Base-by-base conservation (phyloP, 768 basidiomycete genomes). In the Kondoa subrosea region DNA sequence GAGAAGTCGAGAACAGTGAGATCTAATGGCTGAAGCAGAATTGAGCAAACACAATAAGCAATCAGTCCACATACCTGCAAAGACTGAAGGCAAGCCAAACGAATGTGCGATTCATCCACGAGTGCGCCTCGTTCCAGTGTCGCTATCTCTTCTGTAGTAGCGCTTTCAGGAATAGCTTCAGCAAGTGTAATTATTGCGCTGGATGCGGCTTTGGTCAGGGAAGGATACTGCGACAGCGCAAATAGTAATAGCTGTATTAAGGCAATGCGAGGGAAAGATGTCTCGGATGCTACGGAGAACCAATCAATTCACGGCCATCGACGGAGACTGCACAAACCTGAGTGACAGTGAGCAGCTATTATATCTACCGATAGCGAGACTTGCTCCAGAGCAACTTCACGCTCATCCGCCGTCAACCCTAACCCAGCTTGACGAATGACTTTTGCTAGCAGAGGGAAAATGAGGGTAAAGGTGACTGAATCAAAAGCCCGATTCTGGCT, bases 1-100 rank as follows among this genome's bases (percentile, higher is more conserved):
- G 87, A 88, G 87, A 91, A 99, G 69, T 95, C 91, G 40, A 90
- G 76, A 61, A 97, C 93, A 0, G 92, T 96, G 60, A 97, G 77
- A 77, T 97, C 95, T 71, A 97, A 87, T 0, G 91, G 87, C 89
- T 96, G 69, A 1, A 30, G 27, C n/a, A n/a, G 27, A 65, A 57
- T 15, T 30, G 8, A 31, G 16, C 21, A 30, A 33, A 32, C 1
- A 66, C 56, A 64, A 25, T 34, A 16, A 60, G 4, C 69, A 1
- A 4, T 26, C 64, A 69, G 25, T 1, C 0, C 30, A 62, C 79
- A 29, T 60, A 90, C 91, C 82, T 91, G 89, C 1, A 97, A 80
- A 0, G 91, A 82, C 73, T 92, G 91, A n/a, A 97, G 78, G 73
- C 88, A 90, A 8, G 91, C 85, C 73, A 87, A 87, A 17, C 93